These are phyloP conservation scores for Taxawa tesnikishii DNA, from an alignment of 2,329 filamentous ascomycete species.

Conservation along the genomic window DNA sequence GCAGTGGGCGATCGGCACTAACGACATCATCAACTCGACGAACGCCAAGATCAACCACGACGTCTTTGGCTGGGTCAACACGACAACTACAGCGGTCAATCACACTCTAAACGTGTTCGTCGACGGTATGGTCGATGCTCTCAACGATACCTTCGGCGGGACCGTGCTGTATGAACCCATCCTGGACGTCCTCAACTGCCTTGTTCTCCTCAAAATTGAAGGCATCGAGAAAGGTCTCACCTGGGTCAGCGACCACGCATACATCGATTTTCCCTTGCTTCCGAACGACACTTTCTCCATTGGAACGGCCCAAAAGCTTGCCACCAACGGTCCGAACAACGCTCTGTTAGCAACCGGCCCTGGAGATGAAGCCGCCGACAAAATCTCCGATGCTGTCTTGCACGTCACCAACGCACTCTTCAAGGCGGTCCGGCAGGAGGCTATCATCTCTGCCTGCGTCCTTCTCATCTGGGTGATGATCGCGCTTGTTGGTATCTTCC, in stretches of 20 bases:
- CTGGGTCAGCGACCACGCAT: conserved; percentile 81
- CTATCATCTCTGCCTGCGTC: conserved; percentile 64
- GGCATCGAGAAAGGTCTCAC: conserved; percentile 79
- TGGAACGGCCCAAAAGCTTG: conserved; percentile 51
- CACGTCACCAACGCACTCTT: conserved; percentile 57
- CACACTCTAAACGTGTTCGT: conserved; percentile 75
- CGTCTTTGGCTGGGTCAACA: conserved; percentile 77
- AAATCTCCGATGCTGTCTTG: conserved; percentile 64
- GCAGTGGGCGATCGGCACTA: conserved; percentile 66
- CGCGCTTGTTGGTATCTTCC: conserved; percentile 58
- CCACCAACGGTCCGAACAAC: conserved; percentile 41
- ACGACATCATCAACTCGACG: conserved; percentile 54
- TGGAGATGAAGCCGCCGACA: conserved; percentile 60
- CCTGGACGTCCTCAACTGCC: conserved; percentile 67
- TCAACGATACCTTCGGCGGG: conserved; percentile 68
- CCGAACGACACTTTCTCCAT: conserved; percentile 71
- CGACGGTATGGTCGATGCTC: conserved; percentile 57
- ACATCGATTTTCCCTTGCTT: conserved; percentile 69
- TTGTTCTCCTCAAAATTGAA: conserved; percentile 79
- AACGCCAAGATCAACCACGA: conserved; percentile 68
- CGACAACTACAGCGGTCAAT: conserved; percentile 72
- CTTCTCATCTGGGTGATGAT: conserved; percentile 68
- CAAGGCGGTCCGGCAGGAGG: conserved; percentile 59
- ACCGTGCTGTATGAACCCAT: conserved; percentile 72
- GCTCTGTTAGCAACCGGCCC: conserved; percentile 65